Percentiles rank a stretch among this genome's conserved stretches.
phyloP scores from a whole-genome alignment of 495 filamentous ascomycete genomes.

The Neurospora sp. region DNA sequence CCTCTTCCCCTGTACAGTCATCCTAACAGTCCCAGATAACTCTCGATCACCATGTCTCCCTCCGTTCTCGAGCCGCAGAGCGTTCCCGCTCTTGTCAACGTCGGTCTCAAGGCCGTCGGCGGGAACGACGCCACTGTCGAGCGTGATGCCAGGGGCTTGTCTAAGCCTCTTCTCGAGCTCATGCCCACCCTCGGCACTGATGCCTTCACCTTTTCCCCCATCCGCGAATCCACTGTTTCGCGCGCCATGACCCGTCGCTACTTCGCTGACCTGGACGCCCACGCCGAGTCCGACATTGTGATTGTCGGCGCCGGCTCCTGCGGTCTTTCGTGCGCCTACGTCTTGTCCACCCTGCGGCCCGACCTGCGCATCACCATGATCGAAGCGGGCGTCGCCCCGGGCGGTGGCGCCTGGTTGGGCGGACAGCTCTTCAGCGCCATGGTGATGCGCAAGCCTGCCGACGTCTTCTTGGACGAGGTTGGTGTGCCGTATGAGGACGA shows the following conservation, averaged over 20 bases:
- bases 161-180: constrained; percentile 51
- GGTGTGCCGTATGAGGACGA: constrained; percentile 83
- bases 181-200: constrained; percentile 40
- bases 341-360: constrained; percentile 71
- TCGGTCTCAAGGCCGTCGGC: constrained; percentile 19
- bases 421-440: constrained; percentile 89
- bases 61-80: constrained; percentile 36
- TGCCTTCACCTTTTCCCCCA: constrained; percentile 70
- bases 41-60: constrained; percentile 55
- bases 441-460: constrained; percentile 87
- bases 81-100: constrained; percentile 18
- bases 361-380: constrained; percentile 89
- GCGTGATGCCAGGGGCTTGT: constrained; percentile 30
- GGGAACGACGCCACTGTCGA: constrained; percentile 28
- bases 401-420: constrained; percentile 86
- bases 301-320: constrained; percentile 85
- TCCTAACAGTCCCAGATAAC: constrained; percentile 28
- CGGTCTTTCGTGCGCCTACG: constrained; percentile 75
- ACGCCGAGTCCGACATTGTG: constrained; percentile 85
- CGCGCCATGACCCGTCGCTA: constrained; percentile 89
- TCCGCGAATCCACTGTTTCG: constrained; percentile 82
- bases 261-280: constrained; percentile 79
- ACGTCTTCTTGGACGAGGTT: constrained; percentile 68
- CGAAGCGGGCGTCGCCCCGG: constrained; percentile 76
- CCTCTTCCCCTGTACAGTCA: constrained; percentile 9